Percentiles rank a stretch among this genome's conserved stretches.
These are phyloP conservation scores for Herpetomonas muscarum DNA, from an alignment of 208 protist genomes.

Conservation along the genomic window DNA sequence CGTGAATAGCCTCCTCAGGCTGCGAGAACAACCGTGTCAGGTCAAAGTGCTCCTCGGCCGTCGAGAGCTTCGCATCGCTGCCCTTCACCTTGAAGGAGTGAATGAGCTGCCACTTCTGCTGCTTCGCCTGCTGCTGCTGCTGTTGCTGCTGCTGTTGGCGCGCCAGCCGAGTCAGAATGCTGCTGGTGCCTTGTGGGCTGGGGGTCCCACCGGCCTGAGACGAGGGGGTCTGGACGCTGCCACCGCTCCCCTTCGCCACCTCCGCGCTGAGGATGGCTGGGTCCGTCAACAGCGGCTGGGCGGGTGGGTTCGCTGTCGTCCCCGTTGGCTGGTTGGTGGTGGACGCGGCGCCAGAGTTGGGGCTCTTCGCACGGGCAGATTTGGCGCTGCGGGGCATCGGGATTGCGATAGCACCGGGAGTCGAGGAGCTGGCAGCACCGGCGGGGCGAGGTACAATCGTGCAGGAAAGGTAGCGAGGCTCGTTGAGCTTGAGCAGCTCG, in stretches of 20 bases:
- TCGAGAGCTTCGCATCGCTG: conserved; percentile 64
- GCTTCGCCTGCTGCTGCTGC: conserved; percentile 29
- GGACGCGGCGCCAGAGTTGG: conserved; percentile 19
- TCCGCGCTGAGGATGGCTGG: conserved; percentile 78
- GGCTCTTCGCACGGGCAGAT: conserved; percentile 48
- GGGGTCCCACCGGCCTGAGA: conserved; percentile 3
- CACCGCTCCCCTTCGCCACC: conserved; percentile 21
- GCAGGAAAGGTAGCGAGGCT: conserved; percentile 32
- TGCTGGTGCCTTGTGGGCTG: neutral
- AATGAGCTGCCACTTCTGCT: conserved; percentile 42
- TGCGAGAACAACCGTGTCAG: conserved; percentile 54
- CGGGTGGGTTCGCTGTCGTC: too few species aligned
- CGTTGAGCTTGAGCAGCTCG: conserved; percentile 35
- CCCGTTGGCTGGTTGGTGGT: conserved; percentile 19
- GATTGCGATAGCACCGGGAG: conserved; percentile 52
- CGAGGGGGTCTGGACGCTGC: conserved; percentile 11
- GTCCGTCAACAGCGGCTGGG: conserved; percentile 47
- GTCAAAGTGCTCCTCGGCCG: conserved; percentile 53
- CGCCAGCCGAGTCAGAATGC: conserved; percentile 27
- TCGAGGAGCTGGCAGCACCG: conserved; percentile 19
- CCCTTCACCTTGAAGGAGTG: conserved; percentile 64
- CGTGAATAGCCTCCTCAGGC: conserved; percentile 51
- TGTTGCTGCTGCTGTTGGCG: conserved; percentile 31
- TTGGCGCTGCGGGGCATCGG: conserved; percentile 83
- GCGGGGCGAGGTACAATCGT: conserved; percentile 31